These are phyloP conservation scores for Aleurites moluccanus DNA, from an alignment of 441 rosid genomes.

Conservation along the genomic window DNA sequence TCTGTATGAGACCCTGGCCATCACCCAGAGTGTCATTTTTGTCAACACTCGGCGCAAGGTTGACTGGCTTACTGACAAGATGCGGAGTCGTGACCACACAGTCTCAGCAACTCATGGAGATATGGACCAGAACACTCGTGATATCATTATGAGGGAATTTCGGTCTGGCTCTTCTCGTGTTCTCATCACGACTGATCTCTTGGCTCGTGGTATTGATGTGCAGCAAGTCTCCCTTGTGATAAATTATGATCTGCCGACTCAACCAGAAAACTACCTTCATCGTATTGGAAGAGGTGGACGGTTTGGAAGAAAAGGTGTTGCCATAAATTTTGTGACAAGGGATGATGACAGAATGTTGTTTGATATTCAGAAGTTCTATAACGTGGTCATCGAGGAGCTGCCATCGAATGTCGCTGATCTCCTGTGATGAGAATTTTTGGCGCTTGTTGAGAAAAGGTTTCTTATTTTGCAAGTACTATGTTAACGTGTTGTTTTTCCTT, in stretches of 20 bases:
- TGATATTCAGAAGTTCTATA: constrained; percentile 83
- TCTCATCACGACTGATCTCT: constrained; percentile 71
- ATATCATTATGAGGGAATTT: constrained; percentile 76
- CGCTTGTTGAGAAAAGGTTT: constrained; percentile 29
- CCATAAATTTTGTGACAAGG: constrained; percentile 65
- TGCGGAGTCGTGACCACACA: constrained; percentile 73
- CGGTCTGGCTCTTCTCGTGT: constrained; percentile 81
- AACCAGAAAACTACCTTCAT: constrained; percentile 83
- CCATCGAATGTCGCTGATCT: constrained; percentile 75
- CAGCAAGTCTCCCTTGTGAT: constrained; percentile 85
- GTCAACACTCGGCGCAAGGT: constrained; percentile 79
- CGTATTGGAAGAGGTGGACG: constrained; percentile 81
- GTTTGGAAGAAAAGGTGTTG: constrained; percentile 76
- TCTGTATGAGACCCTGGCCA: constrained; percentile 72
- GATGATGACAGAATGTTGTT: constrained; percentile 74
- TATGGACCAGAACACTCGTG: constrained; percentile 81
- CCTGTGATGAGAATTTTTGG: constrained; percentile 42
- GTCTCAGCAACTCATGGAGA: constrained; percentile 87
- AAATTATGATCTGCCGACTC: constrained; percentile 74
- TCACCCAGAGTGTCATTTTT: constrained; percentile 77
- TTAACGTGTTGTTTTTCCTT: constrained; percentile 16
- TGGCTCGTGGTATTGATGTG: constrained; percentile 81
- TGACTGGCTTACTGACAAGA: constrained; percentile 80
- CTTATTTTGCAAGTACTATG: constrained; percentile 32
- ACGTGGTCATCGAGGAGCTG: constrained; percentile 65